Conservation (phyloP, 345 rosid species). For the Citrus hindsii region DNA sequence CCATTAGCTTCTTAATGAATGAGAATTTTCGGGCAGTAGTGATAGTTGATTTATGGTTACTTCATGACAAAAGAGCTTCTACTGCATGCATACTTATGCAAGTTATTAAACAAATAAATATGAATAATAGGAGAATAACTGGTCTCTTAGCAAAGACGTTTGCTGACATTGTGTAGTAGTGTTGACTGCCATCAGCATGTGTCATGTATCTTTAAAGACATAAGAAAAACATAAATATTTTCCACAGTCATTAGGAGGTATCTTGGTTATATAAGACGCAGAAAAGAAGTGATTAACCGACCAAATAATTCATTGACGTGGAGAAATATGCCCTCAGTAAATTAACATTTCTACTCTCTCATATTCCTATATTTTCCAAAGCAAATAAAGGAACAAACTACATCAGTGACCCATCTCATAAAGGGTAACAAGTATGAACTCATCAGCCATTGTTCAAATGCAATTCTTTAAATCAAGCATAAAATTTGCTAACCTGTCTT, state of each 20-base stretch:
- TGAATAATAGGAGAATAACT: too few relatives aligned
- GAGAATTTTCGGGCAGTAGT: too few relatives aligned
- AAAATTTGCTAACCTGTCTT: conserved; percentile 67
- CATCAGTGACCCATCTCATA: not conserved
- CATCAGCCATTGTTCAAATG: not conserved
- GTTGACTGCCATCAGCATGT: not conserved
- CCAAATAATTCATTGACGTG: not conserved
- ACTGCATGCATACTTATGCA: too few relatives aligned
- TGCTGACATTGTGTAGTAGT: not conserved
- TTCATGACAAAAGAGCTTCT: too few relatives aligned
- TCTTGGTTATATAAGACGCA: not conserved
- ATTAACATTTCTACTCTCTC: not conserved
- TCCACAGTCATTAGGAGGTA: not conserved
- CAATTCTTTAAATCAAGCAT: not conserved
- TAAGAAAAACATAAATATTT: not conserved
- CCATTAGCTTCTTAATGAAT: too few relatives aligned
- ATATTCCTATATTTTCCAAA: not conserved
- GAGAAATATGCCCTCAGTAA: not conserved
- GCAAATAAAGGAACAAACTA: not conserved
- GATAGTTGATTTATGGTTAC: too few relatives aligned
- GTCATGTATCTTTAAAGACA: not conserved
- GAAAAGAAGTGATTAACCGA: not conserved
- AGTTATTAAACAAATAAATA: too few relatives aligned
- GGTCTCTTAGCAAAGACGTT: too few relatives aligned
- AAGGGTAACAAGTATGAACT: not conserved